A percentile compares a stretch with the other conserved stretches of the same genome.
Conservation (phyloP, 805 yeast genomes). For the Spathaspora gorwiae region DNA sequence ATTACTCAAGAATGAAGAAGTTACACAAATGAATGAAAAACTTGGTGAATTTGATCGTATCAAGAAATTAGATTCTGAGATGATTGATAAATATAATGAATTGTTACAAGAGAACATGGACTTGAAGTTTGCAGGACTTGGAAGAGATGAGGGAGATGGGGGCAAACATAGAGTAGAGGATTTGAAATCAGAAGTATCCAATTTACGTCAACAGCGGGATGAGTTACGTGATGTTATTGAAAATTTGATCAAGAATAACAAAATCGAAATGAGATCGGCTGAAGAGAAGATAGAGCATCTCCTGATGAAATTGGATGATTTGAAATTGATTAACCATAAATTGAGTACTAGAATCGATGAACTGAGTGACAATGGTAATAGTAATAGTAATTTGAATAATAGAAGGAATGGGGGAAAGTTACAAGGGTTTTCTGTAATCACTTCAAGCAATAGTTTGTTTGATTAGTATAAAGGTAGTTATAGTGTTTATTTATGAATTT, state of each 20-base stretch:
- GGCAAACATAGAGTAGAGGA: not conserved
- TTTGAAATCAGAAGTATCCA: conserved; percentile 1
- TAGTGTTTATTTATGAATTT: too few species aligned
- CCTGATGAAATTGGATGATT: conserved; percentile 26
- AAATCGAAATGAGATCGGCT: conserved; percentile 31
- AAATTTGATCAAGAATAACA: conserved; percentile 32
- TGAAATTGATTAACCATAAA: conserved; percentile 29
- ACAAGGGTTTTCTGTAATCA: conserved; percentile 36
- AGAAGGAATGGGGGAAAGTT: conserved; percentile 29
- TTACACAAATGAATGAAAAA: conserved; percentile 45
- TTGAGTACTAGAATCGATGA: conserved; percentile 22
- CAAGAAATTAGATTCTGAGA: conserved; percentile 25
- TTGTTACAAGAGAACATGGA: conserved; percentile 38
- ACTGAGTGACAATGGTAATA: not conserved
- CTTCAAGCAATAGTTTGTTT: conserved; percentile 25
- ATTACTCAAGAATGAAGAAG: conserved; percentile 43
- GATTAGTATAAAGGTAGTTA: conserved; percentile 7
- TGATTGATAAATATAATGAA: conserved; percentile 37
- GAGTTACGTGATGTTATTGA: conserved; percentile 38
- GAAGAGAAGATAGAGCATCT: conserved; percentile 30
- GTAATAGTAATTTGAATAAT: not conserved
- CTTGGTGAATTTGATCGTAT: conserved; percentile 29
- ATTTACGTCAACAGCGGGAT: conserved; percentile 27
- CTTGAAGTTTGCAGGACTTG: conserved; percentile 23
- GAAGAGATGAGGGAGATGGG: not conserved